Evolutionary conservation across 441 rosid genomes (phyloP), one percentile per base, ranked within the genome.

Genomic region (Mallotus repandus): DNA sequence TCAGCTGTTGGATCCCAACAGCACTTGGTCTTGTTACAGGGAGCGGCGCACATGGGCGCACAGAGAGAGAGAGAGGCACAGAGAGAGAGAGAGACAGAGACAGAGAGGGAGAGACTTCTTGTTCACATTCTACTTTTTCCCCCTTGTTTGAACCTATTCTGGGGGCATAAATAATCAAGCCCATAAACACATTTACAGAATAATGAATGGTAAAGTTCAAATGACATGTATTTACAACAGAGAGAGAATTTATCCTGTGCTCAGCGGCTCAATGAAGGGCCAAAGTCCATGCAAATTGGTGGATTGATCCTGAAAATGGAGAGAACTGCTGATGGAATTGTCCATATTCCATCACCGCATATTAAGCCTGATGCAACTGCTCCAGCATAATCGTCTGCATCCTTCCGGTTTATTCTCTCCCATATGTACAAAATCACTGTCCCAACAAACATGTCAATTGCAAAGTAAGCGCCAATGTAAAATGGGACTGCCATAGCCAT

Each of bases 391-490:
- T 93, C 91, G 53, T 93, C 92, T 3, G 97, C 86, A 58, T 81
- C 91, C 83, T 89, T 87, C 76, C 80, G 61, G 62, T 86, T 93
- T n/a, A 88, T 79, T 64, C 76, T 76, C 75, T 94, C 97, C 98
- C 95, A 94, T 18, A 89, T 64, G 46, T 57, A 93, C 77, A 91
- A 73, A 73, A 93, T 88, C 75, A 89, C 83, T 0, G 98, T 91
- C 56, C 98, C 95, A 18, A 91, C 89, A 66, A 91, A 93, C 97
- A 89, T 91, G 82, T 93, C 98, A 15, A 93, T 80, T 0, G 94
- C 95, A n/a, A 93, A 89, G 83, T 93, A 93, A 63, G 95, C 98
- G 63, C 98, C 98, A 22, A 93, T 87, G 80, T 93, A 91, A 82
- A 93, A 89, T 2, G 91, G 92, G 71, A 88, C 87, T 56, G 97